Base-by-base conservation (phyloP, 2,329 filamentous ascomycete genomes). In the Neofusicoccum sp. region DNA sequence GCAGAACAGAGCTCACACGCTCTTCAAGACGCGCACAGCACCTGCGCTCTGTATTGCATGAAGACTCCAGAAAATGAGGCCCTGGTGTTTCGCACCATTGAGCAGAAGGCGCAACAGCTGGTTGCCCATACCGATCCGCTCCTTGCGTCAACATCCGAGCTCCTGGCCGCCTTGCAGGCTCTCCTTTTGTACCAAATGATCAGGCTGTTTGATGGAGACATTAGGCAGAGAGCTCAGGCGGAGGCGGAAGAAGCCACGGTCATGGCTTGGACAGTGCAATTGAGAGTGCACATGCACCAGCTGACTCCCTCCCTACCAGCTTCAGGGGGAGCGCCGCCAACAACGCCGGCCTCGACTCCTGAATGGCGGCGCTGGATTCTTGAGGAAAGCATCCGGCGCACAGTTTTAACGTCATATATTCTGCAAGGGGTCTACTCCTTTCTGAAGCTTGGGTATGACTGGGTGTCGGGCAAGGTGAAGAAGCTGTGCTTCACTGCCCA, bases 341-440 rank as follows among this genome's bases (percentile, higher is more conserved):
- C 26, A 1, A 64, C 65, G n/a, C 62, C 63, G 5, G 24, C 8
- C 4, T n/a, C 16, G 5, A 12, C 31, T 11, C 38, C 47, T 14
- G 54, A 65, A 2, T 62, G 66, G 53, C 64, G 62, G 2, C 65
- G 64, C 11, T 73, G 71, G 70, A 51, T 74, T 2, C 60, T 71
- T 3, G 67, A 64, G 0, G 72, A 73, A 61, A 71, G 68, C 44
- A 67, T 70, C 12, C 67, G 71, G 1, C 69, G 70, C 6, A 73
- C 70, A 0, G 71, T 73, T 5, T 67, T 73, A 6, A 66, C 69
- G 4, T 62, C 67, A 2, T 68, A 69, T 33, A 63, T 74, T 49
- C 43, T 75, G 4, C 63, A 66, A 26, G 71, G 69, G 3, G 67
- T 68, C 2, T 74, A 73, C 61, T 68, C 67, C 3, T 66, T 71